These are phyloP conservation scores for Naganishia randhawae DNA, from an alignment of 768 basidiomycete genomes.

Conservation along the genomic window DNA sequence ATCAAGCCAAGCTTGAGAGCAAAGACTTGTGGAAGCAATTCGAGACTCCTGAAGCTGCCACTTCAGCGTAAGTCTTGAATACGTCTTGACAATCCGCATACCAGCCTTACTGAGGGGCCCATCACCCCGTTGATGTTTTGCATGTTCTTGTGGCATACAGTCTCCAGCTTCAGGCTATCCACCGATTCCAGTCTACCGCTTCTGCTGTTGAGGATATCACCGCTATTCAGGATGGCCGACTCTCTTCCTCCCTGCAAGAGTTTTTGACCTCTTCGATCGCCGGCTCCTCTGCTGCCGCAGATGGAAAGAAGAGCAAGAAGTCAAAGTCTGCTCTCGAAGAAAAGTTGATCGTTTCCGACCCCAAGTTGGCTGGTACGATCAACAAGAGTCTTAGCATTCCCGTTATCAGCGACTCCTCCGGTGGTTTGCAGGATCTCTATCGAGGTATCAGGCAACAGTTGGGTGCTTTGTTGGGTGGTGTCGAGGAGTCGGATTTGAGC, in stretches of 20 bases:
- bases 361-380: conserved; percentile 81
- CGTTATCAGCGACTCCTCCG: conserved; percentile 62
- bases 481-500: conserved; percentile 64
- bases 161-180: conserved; percentile 87
- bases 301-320: conserved; percentile 73
- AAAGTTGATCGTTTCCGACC: conserved; percentile 73
- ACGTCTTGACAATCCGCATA: not conserved
- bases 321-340: conserved; percentile 56
- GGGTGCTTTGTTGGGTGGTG: conserved; percentile 75
- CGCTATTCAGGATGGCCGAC: conserved; percentile 82
- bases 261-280: conserved; percentile 61
- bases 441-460: conserved; percentile 91
- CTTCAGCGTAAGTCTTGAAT: conserved; percentile 68
- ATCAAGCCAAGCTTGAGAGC: conserved; percentile 78
- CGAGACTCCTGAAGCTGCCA: conserved; percentile 84
- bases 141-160: conserved; percentile 52
- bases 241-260: conserved; percentile 87
- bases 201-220: conserved; percentile 95
- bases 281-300: conserved; percentile 51
- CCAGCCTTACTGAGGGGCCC: conserved; percentile 12
- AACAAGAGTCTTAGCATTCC: conserved; percentile 90
- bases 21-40: conserved; percentile 89
- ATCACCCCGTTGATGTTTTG: conserved; percentile 17
- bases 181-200: conserved; percentile 94
- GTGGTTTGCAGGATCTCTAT: conserved; percentile 72